Percentiles rank a stretch among this genome's conserved stretches.
These are phyloP conservation scores for Hyaloperonospora arabidopsidis DNA, from an alignment of 352 stramenopile species.

Conservation along the genomic window DNA sequence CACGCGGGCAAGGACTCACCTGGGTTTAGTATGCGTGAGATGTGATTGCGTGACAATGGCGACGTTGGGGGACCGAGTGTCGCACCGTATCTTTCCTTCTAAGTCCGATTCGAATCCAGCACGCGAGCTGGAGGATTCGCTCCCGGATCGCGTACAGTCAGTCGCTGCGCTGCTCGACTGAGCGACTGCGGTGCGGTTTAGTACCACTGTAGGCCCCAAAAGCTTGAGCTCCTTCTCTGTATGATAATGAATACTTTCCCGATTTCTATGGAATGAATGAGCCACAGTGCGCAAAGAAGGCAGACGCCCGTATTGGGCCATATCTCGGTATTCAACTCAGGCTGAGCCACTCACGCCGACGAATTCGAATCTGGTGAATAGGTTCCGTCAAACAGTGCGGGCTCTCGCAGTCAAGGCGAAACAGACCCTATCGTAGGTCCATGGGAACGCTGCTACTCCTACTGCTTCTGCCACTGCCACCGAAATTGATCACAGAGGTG, in stretches of 20 bases:
- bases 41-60: constrained; percentile 15
- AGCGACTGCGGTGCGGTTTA: too few species aligned
- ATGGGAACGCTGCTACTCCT: too few species aligned
- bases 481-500: too few species aligned
- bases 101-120: background rate
- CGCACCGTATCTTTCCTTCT: background rate
- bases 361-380: constrained; percentile 5
- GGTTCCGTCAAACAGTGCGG: constrained; percentile 21
- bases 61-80: constrained; percentile 4
- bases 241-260: too few species aligned
- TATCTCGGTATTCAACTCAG: background rate
- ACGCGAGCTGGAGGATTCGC: too few species aligned
- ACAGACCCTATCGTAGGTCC: too few species aligned
- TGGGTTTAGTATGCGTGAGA: constrained; percentile 6
- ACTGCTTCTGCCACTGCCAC: too few species aligned
- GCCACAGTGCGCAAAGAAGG: background rate
- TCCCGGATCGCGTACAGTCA: too few species aligned
- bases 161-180: too few species aligned
- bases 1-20: background rate
- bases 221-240: too few species aligned
- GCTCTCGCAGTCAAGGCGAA: background rate
- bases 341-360: constrained; percentile 6
- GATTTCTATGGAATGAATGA: too few species aligned
- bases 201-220: too few species aligned
- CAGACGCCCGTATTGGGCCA: background rate